Percentiles rank a stretch among this genome's conserved stretches.
These are phyloP conservation scores for Blastobotrys peoriensis DNA, from an alignment of 805 yeast genomes.

Conservation along the genomic window DNA sequence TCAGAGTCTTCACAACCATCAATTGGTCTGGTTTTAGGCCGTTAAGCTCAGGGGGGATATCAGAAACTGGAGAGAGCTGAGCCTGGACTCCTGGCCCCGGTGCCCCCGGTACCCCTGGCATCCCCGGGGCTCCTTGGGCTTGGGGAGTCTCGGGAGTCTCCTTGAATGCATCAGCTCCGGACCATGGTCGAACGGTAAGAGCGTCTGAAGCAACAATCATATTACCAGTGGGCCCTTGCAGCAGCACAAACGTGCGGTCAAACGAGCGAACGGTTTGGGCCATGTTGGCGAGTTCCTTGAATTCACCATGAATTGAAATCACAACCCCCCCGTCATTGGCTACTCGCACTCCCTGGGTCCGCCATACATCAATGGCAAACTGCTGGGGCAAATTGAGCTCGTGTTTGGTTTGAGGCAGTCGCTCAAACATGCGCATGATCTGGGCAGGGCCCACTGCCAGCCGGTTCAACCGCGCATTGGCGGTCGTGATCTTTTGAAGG, in stretches of 20 bases:
- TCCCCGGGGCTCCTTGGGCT: slow-evolving; percentile 8
- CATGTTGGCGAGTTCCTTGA: slow-evolving; percentile 45
- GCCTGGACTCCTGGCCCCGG: slow-evolving; percentile 1
- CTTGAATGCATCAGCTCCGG: slow-evolving; percentile 54
- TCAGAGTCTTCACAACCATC: slow-evolving; percentile 56
- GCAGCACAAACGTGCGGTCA: slow-evolving; percentile 76
- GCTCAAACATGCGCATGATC: slow-evolving; percentile 54
- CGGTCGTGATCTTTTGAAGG: slow-evolving; percentile 51
- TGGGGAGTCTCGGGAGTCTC: slow-evolving; percentile 13
- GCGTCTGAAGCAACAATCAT: slow-evolving; percentile 86
- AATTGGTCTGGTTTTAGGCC: slow-evolving; percentile 52
- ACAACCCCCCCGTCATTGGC: slow-evolving; percentile 72
- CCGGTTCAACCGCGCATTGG: slow-evolving; percentile 46
- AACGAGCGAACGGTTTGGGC: slow-evolving; percentile 54
- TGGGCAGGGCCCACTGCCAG: slow-evolving; percentile 63
- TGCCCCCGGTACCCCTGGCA: slow-evolving; percentile 7
- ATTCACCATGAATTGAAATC: slow-evolving; percentile 78
- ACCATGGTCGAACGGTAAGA: slow-evolving; percentile 57
- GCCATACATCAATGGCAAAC: slow-evolving; percentile 72
- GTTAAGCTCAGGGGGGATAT: slow-evolving; percentile 17
- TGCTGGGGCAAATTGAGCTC: slow-evolving; percentile 56
- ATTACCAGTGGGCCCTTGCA: slow-evolving; percentile 60
- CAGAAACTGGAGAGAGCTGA: too few species aligned
- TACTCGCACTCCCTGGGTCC: slow-evolving; percentile 38
- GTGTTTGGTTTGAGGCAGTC: slow-evolving; percentile 77